Conservation (phyloP, 2,329 filamentous ascomycete species). For the Talaromyces piceae region DNA sequence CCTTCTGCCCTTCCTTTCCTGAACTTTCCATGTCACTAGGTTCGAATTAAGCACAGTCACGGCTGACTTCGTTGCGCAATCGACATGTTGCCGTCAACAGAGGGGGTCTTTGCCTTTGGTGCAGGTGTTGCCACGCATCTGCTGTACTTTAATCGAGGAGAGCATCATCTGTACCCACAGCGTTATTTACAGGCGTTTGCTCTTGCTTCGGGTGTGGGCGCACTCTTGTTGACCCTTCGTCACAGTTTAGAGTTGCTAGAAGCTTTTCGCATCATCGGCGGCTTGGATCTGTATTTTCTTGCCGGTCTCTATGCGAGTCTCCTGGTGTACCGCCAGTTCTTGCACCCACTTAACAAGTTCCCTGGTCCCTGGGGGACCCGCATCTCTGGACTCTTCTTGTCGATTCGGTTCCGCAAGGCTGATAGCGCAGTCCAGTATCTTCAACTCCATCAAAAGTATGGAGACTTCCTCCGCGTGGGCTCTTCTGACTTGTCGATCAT, state of each 20-base stretch:
- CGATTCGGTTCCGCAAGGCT: conserved; percentile 14
- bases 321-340: conserved; percentile 17
- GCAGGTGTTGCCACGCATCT: conserved; percentile 11
- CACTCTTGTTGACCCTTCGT: not conserved
- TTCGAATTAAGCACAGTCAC: too few species aligned
- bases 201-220: conserved; percentile 6
- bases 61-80: too few species aligned
- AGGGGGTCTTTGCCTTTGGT: conserved; percentile 1
- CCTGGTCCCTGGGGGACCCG: conserved; percentile 24
- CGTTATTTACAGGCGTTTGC: conserved; percentile 11
- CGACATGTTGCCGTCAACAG: not conserved
- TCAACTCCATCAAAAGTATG: conserved; percentile 28
- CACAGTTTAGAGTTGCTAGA: not conserved
- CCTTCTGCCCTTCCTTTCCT: not conserved
- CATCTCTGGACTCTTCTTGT: conserved; percentile 25
- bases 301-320: conserved; percentile 22
- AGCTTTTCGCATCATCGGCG: not conserved
- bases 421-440: conserved; percentile 21
- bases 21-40: not conserved
- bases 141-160: conserved; percentile 15
- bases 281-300: conserved; percentile 3
- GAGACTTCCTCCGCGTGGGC: conserved; percentile 30
- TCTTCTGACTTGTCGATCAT: conserved; percentile 29
- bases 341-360: conserved; percentile 14
- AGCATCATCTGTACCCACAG: conserved; percentile 15